phyloP scores from a whole-genome alignment of 169 alveolate genomes.

The Eimeria sp. region DNA sequence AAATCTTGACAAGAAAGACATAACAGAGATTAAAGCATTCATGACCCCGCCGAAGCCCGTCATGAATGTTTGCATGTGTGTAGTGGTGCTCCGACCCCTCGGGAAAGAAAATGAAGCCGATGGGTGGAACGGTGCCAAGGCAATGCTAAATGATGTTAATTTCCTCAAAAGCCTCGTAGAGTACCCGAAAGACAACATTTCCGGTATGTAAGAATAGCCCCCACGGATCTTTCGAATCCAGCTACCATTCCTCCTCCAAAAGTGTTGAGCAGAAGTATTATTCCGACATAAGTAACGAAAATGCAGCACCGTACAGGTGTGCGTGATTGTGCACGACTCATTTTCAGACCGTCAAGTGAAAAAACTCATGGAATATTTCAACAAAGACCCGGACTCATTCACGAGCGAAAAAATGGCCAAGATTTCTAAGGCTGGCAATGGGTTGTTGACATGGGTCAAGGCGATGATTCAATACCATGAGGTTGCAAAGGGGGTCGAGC shows the following conservation, averaged over 20 bases:
- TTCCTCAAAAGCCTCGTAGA: conserved; percentile 88
- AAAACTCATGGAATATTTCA: conserved; percentile 89
- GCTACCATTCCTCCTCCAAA: neutral
- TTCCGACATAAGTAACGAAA: neutral
- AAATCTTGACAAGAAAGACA: conserved; percentile 88
- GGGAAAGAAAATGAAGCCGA: conserved; percentile 90
- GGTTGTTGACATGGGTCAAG: conserved; percentile 94
- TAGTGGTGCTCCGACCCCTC: conserved; percentile 91
- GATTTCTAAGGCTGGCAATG: conserved; percentile 95
- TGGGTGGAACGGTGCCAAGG: conserved; percentile 95
- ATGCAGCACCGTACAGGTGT: neutral
- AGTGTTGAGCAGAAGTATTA: neutral
- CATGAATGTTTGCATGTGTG: conserved; percentile 90
- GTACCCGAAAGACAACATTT: conserved; percentile 89
- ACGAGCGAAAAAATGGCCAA: conserved; percentile 89
- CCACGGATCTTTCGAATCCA: neutral
- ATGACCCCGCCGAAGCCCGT: conserved; percentile 94
- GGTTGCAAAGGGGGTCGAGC: conserved; percentile 94
- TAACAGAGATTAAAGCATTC: conserved; percentile 92
- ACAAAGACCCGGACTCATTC: conserved; percentile 91
- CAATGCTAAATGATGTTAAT: conserved; percentile 91
- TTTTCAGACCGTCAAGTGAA: conserved; percentile 87
- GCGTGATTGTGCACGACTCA: neutral
- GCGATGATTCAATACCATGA: conserved; percentile 95
- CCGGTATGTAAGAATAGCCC: conserved; percentile 57